A percentile compares a stretch with the other conserved stretches of the same genome.
Evolutionary conservation across 2,329 filamentous ascomycete species (phyloP).

Genomic region (Beauveria asiatica): DNA sequence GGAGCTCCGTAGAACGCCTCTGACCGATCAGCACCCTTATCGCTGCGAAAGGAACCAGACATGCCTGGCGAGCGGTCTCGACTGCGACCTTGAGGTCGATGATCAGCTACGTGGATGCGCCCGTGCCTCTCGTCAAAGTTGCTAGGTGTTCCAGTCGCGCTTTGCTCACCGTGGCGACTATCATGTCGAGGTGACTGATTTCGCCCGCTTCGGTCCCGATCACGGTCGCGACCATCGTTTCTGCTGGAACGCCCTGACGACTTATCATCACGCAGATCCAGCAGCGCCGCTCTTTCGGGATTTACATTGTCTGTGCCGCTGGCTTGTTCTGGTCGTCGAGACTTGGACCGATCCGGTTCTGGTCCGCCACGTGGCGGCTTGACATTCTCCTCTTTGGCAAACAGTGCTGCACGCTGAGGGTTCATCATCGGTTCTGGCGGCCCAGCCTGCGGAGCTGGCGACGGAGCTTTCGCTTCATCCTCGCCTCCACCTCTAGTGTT

Average conservation of each 20-base stretch:
- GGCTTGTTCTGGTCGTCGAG: constrained; percentile 20
- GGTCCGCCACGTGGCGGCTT: constrained; percentile 17
- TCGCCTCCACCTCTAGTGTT: constrained; percentile 21
- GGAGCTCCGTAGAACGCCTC: constrained; percentile 28
- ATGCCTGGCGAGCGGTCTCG: constrained; percentile 26
- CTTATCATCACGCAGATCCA: constrained; percentile 30
- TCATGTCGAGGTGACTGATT: constrained; percentile 42
- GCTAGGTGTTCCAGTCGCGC: constrained; percentile 22
- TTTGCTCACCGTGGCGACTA: constrained; percentile 24
- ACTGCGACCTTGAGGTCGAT: constrained; percentile 23
- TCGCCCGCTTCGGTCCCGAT: constrained; percentile 33
- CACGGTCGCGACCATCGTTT: constrained; percentile 39
- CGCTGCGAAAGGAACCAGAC: constrained; percentile 12
- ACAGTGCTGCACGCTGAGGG: constrained; percentile 44
- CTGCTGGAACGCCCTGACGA: constrained; percentile 29
- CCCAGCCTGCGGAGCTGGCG: constrained; percentile 20
- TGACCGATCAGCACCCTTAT: constrained; percentile 32
- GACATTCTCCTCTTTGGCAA: constrained; percentile 28
- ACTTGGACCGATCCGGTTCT: constrained; percentile 23
- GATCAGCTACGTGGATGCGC: constrained; percentile 31
- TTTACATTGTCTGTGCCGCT: constrained; percentile 34
- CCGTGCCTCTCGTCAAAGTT: constrained; percentile 39
- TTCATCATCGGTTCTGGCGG: constrained; percentile 42
- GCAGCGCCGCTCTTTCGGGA: constrained; percentile 38
- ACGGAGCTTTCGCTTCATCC: constrained; percentile 20